These are phyloP conservation scores for Elsinoe australis DNA, from an alignment of 2,329 filamentous ascomycete genomes.

Conservation along the genomic window DNA sequence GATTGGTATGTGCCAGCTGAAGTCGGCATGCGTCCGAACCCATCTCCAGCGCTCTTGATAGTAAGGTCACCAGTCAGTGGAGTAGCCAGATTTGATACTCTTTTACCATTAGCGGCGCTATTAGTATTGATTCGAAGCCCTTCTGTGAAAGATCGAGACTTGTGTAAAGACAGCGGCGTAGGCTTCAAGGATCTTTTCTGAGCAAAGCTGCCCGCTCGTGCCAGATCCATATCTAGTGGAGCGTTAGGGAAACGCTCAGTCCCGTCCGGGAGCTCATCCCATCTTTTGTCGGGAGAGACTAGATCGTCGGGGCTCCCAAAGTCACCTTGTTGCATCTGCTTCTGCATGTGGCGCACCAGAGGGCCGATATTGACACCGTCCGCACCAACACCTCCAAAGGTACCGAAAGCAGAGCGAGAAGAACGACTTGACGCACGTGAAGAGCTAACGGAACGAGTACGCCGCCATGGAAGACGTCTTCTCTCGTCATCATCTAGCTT, in stretches of 20 bases:
- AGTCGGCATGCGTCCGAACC: not conserved
- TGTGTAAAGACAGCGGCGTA: conserved; percentile 1
- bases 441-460: conserved; percentile 17
- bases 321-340: conserved; percentile 37
- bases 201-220: not conserved
- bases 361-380: conserved; percentile 40
- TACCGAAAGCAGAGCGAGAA: conserved; percentile 12
- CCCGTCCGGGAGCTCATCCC: conserved; percentile 24
- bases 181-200: conserved; percentile 1
- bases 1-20: conserved; percentile 2
- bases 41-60: not conserved
- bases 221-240: not conserved
- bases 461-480: conserved; percentile 17
- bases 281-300: conserved; percentile 37
- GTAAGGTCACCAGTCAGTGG: conserved; percentile 4
- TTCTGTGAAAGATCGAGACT: conserved; percentile 8
- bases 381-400: conserved; percentile 21
- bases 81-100: not conserved
- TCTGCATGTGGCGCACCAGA: conserved; percentile 39
- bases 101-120: not conserved
- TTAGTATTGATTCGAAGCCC: not conserved
- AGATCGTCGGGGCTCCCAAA: conserved; percentile 31
- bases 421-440: conserved; percentile 15
- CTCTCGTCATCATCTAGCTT: conserved; percentile 17
- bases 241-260: conserved; percentile 20